Conservation (phyloP, 2,329 filamentous ascomycete genomes). For the Colletotrichum coccodes region DNA sequence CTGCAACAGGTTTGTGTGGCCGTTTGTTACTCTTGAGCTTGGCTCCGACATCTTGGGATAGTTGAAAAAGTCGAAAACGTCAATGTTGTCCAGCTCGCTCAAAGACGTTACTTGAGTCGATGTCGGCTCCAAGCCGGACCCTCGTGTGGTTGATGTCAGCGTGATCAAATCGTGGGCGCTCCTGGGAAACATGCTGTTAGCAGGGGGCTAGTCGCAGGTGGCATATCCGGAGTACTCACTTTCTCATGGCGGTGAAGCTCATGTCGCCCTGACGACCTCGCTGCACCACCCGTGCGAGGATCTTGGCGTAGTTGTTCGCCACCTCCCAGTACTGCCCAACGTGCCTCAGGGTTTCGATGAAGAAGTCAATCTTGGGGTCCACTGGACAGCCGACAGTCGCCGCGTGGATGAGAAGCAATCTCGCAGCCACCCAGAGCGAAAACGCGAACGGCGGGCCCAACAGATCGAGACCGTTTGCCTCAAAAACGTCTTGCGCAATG, state of each 20-base stretch:
- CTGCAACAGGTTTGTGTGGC: constrained; percentile 39
- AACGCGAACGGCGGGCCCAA: constrained; percentile 56
- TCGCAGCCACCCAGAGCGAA: constrained; percentile 54
- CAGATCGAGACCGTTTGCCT: constrained; percentile 53
- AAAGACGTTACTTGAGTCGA: constrained; percentile 50
- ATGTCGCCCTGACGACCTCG: constrained; percentile 47
- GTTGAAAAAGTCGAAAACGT: constrained; percentile 58
- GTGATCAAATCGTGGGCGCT: constrained; percentile 51
- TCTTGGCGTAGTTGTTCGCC: constrained; percentile 52
- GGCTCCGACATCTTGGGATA: constrained; percentile 46
- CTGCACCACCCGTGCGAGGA: constrained; percentile 50
- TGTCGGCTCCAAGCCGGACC: constrained; percentile 49
- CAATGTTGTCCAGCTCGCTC: constrained; percentile 54
- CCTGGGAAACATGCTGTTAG: constrained; percentile 37
- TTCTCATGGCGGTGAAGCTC: constrained; percentile 51
- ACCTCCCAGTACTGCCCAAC: constrained; percentile 57
- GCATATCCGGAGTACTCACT: constrained; percentile 39
- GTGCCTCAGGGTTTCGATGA: constrained; percentile 52
- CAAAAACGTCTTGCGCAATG: constrained; percentile 54
- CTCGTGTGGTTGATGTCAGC: constrained; percentile 46
- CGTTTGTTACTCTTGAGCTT: constrained; percentile 22
- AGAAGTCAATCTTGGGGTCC: constrained; percentile 53
- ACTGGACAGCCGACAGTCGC: constrained; percentile 48
- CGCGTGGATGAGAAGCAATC: constrained; percentile 52
- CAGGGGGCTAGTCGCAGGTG: neutral